Conservation (phyloP, 2,329 filamentous ascomycete species). For the Huntiella bhutanensis region DNA sequence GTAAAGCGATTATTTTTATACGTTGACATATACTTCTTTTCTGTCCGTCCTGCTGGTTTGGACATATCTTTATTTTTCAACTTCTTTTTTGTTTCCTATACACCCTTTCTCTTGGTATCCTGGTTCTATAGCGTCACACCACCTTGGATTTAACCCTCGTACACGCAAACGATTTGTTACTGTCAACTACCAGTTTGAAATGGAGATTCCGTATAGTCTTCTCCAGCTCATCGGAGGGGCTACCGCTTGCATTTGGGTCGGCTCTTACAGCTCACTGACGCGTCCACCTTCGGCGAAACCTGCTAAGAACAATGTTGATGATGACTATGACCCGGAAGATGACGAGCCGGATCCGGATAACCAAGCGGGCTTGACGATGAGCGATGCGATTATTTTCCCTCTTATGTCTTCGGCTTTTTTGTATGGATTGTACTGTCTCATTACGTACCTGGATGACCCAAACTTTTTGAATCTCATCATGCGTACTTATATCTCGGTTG, state of each 20-base stretch:
- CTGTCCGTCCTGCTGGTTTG: no score
- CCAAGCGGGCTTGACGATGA: constrained; percentile 24
- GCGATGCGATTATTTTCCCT: constrained; percentile 72
- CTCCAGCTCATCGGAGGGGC: constrained; percentile 40
- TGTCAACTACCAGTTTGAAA: neutral
- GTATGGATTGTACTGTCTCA: constrained; percentile 63
- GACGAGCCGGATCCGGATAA: constrained; percentile 33
- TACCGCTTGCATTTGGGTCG: constrained; percentile 66
- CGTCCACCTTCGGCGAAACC: constrained; percentile 62
- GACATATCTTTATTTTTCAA: no score
- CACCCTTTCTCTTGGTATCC: no score
- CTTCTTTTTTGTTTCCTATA: no score
- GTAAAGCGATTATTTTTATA: no score
- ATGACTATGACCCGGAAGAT: constrained; percentile 24
- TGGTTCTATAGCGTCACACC: no score
- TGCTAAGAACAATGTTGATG: constrained; percentile 15
- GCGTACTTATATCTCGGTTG: constrained; percentile 62
- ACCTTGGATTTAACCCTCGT: no score
- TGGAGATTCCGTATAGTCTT: neutral
- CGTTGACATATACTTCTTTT: no score
- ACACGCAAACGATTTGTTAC: no score
- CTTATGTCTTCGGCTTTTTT: constrained; percentile 56
- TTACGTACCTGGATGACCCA: constrained; percentile 74
- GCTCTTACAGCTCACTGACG: constrained; percentile 67
- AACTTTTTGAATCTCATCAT: constrained; percentile 65